phyloP scores from a whole-genome alignment of 139 green algal genomes.

The Auxenochlorella pyrenoidosa region DNA sequence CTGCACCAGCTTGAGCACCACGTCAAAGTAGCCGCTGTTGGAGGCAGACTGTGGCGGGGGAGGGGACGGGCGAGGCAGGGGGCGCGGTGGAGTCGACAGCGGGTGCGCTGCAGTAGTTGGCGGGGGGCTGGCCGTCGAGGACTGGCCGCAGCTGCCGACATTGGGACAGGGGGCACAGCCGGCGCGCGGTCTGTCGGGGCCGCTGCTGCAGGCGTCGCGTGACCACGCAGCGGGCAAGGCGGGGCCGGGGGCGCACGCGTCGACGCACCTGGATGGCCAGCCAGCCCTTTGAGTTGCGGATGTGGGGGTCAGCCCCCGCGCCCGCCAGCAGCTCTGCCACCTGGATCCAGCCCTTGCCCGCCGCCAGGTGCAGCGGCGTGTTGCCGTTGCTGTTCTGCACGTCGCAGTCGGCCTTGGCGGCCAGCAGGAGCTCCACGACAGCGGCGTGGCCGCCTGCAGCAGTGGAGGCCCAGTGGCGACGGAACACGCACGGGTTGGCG shows the following conservation, averaged over 20 bases:
- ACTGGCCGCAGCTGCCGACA: no score
- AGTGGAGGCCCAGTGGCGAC: no score
- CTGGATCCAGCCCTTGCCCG: conserved; percentile 56
- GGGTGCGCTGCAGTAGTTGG: no score
- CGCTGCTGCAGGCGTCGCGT: background rate
- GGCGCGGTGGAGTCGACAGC: no score
- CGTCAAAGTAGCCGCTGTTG: conserved; percentile 59
- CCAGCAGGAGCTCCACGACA: conserved; percentile 42
- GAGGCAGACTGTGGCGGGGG: conserved; percentile 44
- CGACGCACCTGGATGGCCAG: conserved; percentile 31
- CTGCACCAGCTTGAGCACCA: conserved; percentile 58
- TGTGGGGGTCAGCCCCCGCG: conserved; percentile 38
- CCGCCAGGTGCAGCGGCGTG: conserved; percentile 62
- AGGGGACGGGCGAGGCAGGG: background rate
- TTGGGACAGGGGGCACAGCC: no score
- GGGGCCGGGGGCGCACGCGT: no score
- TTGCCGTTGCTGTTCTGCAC: conserved; percentile 69
- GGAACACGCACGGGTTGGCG: no score
- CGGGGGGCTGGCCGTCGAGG: no score
- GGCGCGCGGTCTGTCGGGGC: no score
- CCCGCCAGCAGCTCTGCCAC: conserved; percentile 30
- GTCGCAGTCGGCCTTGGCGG: conserved; percentile 52
- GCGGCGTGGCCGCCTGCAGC: conserved; percentile 73
- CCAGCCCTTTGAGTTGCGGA: conserved; percentile 54
- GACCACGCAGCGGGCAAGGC: no score